Percentiles rank a stretch among this genome's conserved stretches.
phyloP scores from a whole-genome alignment of 75 land plant species.

The Cunninghamia lanceolata region DNA sequence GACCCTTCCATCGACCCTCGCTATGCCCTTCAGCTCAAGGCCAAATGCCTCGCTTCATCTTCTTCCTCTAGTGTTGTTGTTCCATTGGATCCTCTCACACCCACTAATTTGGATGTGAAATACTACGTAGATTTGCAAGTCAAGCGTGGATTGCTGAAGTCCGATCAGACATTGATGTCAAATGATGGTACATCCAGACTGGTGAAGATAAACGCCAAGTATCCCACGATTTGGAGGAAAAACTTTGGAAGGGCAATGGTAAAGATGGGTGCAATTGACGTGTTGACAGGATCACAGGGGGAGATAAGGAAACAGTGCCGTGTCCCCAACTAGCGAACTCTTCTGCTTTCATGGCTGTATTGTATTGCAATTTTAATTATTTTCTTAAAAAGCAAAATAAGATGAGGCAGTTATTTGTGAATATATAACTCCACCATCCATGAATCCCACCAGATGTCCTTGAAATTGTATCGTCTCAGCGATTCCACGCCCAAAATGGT shows the following conservation, averaged over 20 bases:
- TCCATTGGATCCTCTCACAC: slow-evolving; percentile 18
- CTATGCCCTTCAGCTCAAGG: background rate
- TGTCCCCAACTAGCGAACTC: background rate
- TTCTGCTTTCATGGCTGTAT: no score
- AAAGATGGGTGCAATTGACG: no score
- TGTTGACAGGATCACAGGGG: slow-evolving; percentile 13
- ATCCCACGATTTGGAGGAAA: background rate
- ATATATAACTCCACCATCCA: no score
- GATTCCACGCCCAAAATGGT: no score
- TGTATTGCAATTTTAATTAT: no score
- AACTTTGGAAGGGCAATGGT: slow-evolving; percentile 14
- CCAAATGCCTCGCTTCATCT: background rate
- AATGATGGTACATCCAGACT: background rate
- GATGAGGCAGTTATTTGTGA: no score
- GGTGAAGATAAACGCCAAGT: background rate
- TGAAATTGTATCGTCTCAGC: no score
- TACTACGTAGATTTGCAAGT: slow-evolving; percentile 26
- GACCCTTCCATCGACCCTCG: background rate
- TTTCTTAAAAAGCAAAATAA: no score
- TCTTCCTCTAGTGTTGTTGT: no score
- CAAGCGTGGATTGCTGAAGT: slow-evolving; percentile 18
- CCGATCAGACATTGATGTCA: no score
- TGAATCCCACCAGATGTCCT: no score
- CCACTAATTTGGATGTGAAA: slow-evolving; percentile 18
- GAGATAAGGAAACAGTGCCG: slow-evolving; percentile 19